phyloP scores from a whole-genome alignment of 2,329 filamentous ascomycete genomes.

The Epicoccum sorghinum region DNA sequence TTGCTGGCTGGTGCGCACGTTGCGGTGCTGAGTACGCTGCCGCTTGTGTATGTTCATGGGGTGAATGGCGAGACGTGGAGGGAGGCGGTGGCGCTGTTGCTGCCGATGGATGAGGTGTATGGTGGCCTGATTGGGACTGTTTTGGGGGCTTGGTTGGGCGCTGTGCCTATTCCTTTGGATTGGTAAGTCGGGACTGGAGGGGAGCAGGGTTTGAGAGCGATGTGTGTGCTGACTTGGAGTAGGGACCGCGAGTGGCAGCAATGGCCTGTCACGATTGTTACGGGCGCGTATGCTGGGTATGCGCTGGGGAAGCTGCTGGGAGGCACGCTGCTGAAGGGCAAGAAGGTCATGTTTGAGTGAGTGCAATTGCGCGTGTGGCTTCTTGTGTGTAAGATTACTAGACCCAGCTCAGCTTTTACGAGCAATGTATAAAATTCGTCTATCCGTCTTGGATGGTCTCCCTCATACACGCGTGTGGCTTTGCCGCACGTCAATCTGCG shows the following conservation, averaged over 20 bases:
- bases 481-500: too few relatives aligned
- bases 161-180: constrained; percentile 92
- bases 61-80: constrained; percentile 74
- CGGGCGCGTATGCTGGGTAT: constrained; percentile 81
- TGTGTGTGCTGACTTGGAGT: constrained; percentile 16
- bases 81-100: constrained; percentile 69
- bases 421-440: not conserved
- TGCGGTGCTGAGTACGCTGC: constrained; percentile 76
- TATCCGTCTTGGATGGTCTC: too few relatives aligned
- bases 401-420: not conserved
- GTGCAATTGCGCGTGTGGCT: not conserved
- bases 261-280: constrained; percentile 92
- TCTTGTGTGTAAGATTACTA: not conserved
- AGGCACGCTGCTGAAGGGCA: constrained; percentile 57
- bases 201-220: not conserved
- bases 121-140: constrained; percentile 79
- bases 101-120: constrained; percentile 83
- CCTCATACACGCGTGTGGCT: too few relatives aligned
- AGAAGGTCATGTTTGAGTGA: constrained; percentile 52
- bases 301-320: constrained; percentile 68
- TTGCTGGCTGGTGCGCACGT: constrained; percentile 81
- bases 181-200: constrained; percentile 61
- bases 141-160: constrained; percentile 88
- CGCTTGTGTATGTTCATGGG: constrained; percentile 85
- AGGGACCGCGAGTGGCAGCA: constrained; percentile 97